phyloP scores from a whole-genome alignment of 2,329 filamentous ascomycete genomes.

The Diaporthe vexans region DNA sequence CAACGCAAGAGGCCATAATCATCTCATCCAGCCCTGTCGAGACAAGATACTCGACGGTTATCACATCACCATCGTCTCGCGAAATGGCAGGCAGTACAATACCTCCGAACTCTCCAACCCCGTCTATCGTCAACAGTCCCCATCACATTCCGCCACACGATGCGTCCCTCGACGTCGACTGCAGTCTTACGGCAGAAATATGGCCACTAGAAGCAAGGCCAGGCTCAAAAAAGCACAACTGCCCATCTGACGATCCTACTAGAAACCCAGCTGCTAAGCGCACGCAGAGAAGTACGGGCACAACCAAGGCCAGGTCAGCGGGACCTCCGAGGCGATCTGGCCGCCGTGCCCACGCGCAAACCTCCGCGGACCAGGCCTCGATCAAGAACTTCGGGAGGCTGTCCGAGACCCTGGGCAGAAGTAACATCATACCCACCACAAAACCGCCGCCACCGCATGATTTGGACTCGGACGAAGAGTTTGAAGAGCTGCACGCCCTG shows the following conservation, averaged over 20 bases:
- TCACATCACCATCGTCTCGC: slow-evolving; percentile 6
- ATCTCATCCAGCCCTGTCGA: slow-evolving; percentile 49
- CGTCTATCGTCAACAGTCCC: not conserved
- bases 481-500: slow-evolving; percentile 56
- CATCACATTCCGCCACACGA: not conserved
- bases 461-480: slow-evolving; percentile 39
- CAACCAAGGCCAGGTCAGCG: not conserved
- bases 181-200: not conserved
- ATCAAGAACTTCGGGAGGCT: slow-evolving; percentile 51
- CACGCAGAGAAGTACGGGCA: not conserved
- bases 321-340: not conserved
- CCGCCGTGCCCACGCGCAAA: not conserved
- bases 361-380: slow-evolving; percentile 17
- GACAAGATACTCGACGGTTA: slow-evolving; percentile 26
- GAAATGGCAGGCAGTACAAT: not conserved
- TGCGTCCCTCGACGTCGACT: not conserved
- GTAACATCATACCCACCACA: not conserved
- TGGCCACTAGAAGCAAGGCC: not conserved
- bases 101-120: not conserved
- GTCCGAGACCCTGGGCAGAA: slow-evolving; percentile 30
- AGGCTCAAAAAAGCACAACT: slow-evolving; percentile 11
- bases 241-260: not conserved
- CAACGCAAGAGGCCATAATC: slow-evolving; percentile 44
- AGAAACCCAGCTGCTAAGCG: slow-evolving; percentile 28
- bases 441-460: not conserved